Conservation (phyloP, 495 filamentous ascomycete genomes). For the Penicillium ochrochloron region DNA sequence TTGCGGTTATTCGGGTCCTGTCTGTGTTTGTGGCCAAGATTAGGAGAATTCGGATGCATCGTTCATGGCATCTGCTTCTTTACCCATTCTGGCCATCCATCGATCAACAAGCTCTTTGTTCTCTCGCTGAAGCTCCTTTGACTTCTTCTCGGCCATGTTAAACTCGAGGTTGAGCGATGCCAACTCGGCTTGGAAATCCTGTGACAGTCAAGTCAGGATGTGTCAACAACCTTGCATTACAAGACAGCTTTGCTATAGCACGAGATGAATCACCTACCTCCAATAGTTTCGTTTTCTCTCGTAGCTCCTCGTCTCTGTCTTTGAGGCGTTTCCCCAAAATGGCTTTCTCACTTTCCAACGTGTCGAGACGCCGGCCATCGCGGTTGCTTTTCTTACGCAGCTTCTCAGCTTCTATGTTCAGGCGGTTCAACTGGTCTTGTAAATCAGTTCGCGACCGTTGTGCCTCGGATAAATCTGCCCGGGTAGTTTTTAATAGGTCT, state of each 20-base stretch:
- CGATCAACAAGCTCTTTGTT: slow-evolving; percentile 87
- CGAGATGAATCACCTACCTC: slow-evolving; percentile 54
- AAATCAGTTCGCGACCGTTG: slow-evolving; percentile 70
- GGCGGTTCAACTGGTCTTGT: slow-evolving; percentile 61
- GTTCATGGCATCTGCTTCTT: slow-evolving; percentile 91
- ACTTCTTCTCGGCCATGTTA: slow-evolving; percentile 78
- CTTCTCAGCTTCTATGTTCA: slow-evolving; percentile 64
- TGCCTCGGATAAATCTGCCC: slow-evolving; percentile 72
- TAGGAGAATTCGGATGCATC: slow-evolving; percentile 53
- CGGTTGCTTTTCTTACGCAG: slow-evolving; percentile 59
- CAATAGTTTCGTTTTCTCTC: slow-evolving; percentile 78
- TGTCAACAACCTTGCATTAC: slow-evolving; percentile 10
- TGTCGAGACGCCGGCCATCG: slow-evolving; percentile 60
- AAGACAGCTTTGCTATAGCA: not conserved
- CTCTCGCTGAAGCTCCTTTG: slow-evolving; percentile 71
- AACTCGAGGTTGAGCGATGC: slow-evolving; percentile 83
- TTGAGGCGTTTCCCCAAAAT: slow-evolving; percentile 64
- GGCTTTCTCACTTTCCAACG: slow-evolving; percentile 66
- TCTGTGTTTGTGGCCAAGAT: slow-evolving; percentile 1
- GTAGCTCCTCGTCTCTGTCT: slow-evolving; percentile 85
- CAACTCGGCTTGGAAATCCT: slow-evolving; percentile 91
- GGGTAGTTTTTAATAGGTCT: slow-evolving; percentile 53
- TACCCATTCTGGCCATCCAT: slow-evolving; percentile 85
- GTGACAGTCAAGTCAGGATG: slow-evolving; percentile 13
- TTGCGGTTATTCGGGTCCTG: not conserved